These are phyloP conservation scores for Acarospora socialis DNA, from an alignment of 2,329 filamentous ascomycete genomes.

Conservation along the genomic window DNA sequence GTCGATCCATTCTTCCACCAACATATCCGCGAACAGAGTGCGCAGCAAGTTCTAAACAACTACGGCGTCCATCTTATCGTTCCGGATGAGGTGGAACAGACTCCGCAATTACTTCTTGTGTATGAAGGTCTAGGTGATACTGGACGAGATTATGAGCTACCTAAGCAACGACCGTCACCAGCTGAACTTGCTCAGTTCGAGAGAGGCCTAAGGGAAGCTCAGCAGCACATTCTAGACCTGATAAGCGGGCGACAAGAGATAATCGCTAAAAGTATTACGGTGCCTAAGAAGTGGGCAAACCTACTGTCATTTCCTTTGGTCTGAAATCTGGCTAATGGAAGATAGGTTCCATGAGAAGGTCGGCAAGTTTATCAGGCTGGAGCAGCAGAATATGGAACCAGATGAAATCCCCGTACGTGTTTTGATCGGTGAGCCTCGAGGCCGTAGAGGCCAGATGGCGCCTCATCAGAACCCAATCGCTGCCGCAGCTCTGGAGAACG, in stretches of 20 bases:
- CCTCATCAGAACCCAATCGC: slow-evolving; percentile 33
- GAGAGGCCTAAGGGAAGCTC: slow-evolving; percentile 42
- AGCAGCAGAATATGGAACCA: slow-evolving; percentile 36
- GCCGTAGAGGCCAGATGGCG: slow-evolving; percentile 18
- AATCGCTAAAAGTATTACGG: slow-evolving; percentile 37
- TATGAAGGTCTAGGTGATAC: slow-evolving; percentile 34
- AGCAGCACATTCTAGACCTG: slow-evolving; percentile 39
- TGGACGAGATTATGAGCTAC: slow-evolving; percentile 38
- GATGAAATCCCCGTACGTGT: slow-evolving; percentile 44
- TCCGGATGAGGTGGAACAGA: slow-evolving; percentile 28
- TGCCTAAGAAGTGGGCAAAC: slow-evolving; percentile 39
- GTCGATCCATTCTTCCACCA: slow-evolving; percentile 36
- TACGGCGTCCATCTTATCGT: slow-evolving; percentile 35
- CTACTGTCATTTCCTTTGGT: background rate
- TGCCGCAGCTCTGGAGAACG: slow-evolving; percentile 31
- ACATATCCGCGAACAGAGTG: slow-evolving; percentile 28
- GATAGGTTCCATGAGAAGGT: slow-evolving; percentile 47
- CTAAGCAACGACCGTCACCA: slow-evolving; percentile 40
- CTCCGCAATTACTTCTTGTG: slow-evolving; percentile 32
- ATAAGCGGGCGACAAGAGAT: slow-evolving; percentile 43
- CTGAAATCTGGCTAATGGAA: slow-evolving; percentile 6
- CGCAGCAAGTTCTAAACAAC: slow-evolving; percentile 25
- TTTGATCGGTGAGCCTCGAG: slow-evolving; percentile 28
- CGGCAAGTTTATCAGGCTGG: slow-evolving; percentile 41
- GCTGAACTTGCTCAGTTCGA: slow-evolving; percentile 43